A percentile compares a stretch with the other conserved stretches of the same genome.
Conservation (phyloP, 768 basidiomycete species). For the Phylloporus arenicola region DNA sequence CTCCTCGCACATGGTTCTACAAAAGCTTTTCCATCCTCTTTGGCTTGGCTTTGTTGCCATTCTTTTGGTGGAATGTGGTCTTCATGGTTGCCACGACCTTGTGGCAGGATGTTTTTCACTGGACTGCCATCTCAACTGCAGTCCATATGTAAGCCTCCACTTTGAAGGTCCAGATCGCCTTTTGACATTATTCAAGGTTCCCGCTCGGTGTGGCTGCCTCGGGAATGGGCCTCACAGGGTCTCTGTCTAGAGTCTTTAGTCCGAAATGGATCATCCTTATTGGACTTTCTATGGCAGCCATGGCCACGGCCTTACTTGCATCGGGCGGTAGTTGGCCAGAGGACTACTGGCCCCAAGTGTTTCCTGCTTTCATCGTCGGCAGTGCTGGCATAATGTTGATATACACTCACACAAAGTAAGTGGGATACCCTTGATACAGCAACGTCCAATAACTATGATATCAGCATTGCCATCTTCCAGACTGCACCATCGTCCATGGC, state of each 20-base stretch:
- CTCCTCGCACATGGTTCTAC: slow-evolving; percentile 40
- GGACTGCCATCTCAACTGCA: slow-evolving; percentile 37
- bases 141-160: slow-evolving; percentile 33
- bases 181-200: slow-evolving; percentile 26
- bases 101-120: slow-evolving; percentile 40
- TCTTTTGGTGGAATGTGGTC: slow-evolving; percentile 38
- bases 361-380: slow-evolving; percentile 48
- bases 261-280: slow-evolving; percentile 44
- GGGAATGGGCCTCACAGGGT: slow-evolving; percentile 34
- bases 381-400: slow-evolving; percentile 41
- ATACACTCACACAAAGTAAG: slow-evolving; percentile 47
- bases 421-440: neutral
- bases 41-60: slow-evolving; percentile 34
- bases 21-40: slow-evolving; percentile 38
- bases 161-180: neutral
- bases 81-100: slow-evolving; percentile 32
- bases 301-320: slow-evolving; percentile 39
- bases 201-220: slow-evolving; percentile 40
- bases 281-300: slow-evolving; percentile 35
- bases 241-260: slow-evolving; percentile 32
- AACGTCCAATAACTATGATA: neutral
- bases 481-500: slow-evolving; percentile 44
- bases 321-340: slow-evolving; percentile 36
- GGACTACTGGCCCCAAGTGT: slow-evolving; percentile 43
- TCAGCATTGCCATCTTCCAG: slow-evolving; percentile 47